Base-by-base conservation (phyloP, 176 grass and related monocot species). In the Zea luxurians region DNA sequence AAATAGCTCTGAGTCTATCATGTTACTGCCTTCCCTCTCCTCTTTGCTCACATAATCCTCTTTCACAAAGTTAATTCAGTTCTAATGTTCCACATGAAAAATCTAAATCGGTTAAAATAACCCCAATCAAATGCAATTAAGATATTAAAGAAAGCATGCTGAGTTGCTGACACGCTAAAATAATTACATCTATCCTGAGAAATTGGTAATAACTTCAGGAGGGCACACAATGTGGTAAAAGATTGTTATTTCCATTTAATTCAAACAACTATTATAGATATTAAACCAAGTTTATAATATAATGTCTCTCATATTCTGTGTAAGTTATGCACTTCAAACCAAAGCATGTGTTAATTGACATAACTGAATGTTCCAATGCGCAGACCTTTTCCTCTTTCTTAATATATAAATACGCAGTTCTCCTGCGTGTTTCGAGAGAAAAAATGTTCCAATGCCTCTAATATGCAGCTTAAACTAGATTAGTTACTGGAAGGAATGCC, bases 51-150 rank as follows among this genome's bases (percentile, higher is more conserved):
- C 41, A 84, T 42, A 49, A 41, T 83, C 40, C 49, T 35, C 41
- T 42, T 35, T 13, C 49, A 46, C 21, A 36, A 7, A 21, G 42
- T 72, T 63, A 7, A 48, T 48, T 77, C 61, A 85, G 38, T 78
- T 47, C 60, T 79, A 73, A 9, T 57, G 41, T 57, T 66, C 38
- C 40, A 40, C 17, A 47, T 73, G 38, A 67, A 38, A 65, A 83
- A 78, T 54, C 47, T 66, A 48, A 66, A 40, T 55, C 16, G 6
- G 5, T 15, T 70, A 69, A 17, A 49, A 49, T 49, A 49, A 49
- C 48, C 13, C 48, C 48, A 49, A 4, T 49, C 48, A 13, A 49
- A 12, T 2, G 10, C 12, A 13, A 49, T 13, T 49, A 49, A 49
- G 48, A 49, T 49, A 49, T 49, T 49, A 49, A 49, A 13, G 12